These are phyloP conservation scores for Pterocarpus santalinus DNA, from an alignment of 306 rosid genomes.

Conservation along the genomic window DNA sequence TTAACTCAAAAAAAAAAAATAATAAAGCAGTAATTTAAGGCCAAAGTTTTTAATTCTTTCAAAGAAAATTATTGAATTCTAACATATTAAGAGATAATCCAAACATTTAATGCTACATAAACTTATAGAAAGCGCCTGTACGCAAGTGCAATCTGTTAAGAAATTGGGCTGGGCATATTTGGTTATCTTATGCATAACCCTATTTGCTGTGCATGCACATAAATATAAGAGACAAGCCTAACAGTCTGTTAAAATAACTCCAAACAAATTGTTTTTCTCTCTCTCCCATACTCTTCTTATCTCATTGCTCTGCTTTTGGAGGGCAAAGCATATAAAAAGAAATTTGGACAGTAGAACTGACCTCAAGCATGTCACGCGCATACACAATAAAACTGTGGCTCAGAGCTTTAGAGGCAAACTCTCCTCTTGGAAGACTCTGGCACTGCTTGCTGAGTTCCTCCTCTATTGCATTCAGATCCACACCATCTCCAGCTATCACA, in stretches of 20 bases:
- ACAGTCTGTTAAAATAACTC: not conserved
- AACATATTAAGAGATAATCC: constrained; percentile 5
- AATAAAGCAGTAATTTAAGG: constrained; percentile 13
- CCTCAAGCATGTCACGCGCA: constrained; percentile 95
- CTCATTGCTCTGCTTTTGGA: not conserved
- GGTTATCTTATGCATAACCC: not conserved
- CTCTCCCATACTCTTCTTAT: not conserved
- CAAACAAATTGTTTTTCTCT: constrained; percentile 18
- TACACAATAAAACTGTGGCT: constrained; percentile 88
- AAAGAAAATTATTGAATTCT: constrained; percentile 1
- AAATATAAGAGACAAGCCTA: constrained; percentile 8
- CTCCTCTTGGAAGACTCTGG: constrained; percentile 92
- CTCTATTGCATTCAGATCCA: constrained; percentile 77
- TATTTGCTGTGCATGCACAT: not conserved
- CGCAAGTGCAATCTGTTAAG: constrained; percentile 26
- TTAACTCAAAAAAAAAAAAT: constrained; percentile 8
- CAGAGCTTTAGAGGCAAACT: constrained; percentile 86
- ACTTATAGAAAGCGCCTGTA: not conserved
- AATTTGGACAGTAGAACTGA: constrained; percentile 50
- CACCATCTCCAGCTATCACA: constrained; percentile 88
- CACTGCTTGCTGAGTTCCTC: constrained; percentile 90
- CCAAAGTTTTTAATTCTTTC: not conserved
- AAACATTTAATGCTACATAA: constrained; percentile 1
- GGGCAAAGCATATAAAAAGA: not conserved
- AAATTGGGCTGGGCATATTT: not conserved